Base-by-base conservation (phyloP, 139 green algal genomes). In the Closterium sp. region DNA sequence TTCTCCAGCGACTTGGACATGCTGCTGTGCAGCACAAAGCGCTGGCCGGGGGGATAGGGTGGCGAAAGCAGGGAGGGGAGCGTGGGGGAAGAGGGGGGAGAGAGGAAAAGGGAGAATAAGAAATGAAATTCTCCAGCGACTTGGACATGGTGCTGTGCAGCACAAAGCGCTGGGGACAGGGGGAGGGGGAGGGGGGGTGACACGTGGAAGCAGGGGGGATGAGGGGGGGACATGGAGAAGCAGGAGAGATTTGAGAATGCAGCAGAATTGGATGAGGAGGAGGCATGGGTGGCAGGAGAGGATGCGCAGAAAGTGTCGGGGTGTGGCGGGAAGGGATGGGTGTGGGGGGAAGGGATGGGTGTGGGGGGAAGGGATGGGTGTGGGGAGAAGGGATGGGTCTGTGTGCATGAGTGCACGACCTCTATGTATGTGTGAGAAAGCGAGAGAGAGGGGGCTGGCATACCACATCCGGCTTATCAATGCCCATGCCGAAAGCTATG, bases 401-500 rank as follows among this genome's bases (percentile, higher is more conserved):
- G 3, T 69, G 9, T 25, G 5, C 36, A 55, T 69, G 9, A 6
- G 36, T 55, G 36, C 36, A 55, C 6, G 36, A 6, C 36, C 36
- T 55, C 4, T 55, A 6, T 6, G 36, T 55, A 6, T 55, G 36
- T 23, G 38, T 69, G 43, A 69, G 43, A 69, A 69, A 0, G 12
- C 0, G 12, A 25, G 43, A 69, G 43, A 16, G 43, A 69, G 3
- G 7, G 38, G 38, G 38, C 9, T 12, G 0, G 0, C 90, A 25
- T 38, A 94, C 88, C 5, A 95, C 93, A 84, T 95, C 88, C 10
- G 94, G 83, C 84, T 95, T 95, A 88, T 95, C 87, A 36, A 95
- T 94, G 38, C 95, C 95, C 95, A 98, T 98, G 33, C 97, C 97
- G 90, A 98, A 98, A 0, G 97, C 97, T 21, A 98, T 95, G 1